Base-by-base conservation (phyloP, 179 eudicot species). In the Pouteria campechiana region DNA sequence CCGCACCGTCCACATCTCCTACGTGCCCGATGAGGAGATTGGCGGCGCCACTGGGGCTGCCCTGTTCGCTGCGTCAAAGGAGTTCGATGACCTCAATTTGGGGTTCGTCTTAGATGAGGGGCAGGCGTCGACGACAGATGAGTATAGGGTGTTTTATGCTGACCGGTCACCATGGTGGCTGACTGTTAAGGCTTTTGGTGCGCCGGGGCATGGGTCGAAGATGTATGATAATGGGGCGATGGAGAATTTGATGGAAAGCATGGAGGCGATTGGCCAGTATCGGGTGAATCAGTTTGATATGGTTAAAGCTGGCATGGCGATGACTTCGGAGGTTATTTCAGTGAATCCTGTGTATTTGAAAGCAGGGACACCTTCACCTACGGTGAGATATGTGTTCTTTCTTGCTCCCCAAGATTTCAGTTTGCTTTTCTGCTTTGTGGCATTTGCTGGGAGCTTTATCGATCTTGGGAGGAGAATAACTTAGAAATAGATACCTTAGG, bases 91-190 rank as follows among this genome's bases (percentile, higher is more conserved):
- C 8, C 35, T 90, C 68, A 86, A 90, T 37, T 60, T 86, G 0
- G 98, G 92, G 52, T 74, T 90, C 71, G 62, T 58, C 31, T 43
- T 90, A 61, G 98, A 90, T 25, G 98, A 86, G 45, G 98, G 98
- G 0, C 79, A 86, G 52, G 92, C 98, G 0, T 79, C 92, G 1
- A 52, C 68, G 0, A 60, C 14, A 7, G 94, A 82, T 6, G 70
- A 76, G 16, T 90, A 61, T 54, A 63, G 93, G 72, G 77, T 81
- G 14, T 90, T 90, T 41, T 81, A 76, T 17, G 95, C 93, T 0
- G 95, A 90, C 33, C 49, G 93, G 21, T 29, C 73, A 29, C 95
- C 95, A 5, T 90, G 95, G 98, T 58, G 81, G 37, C 18, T 86
- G 52, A 77, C 75, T 4, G 67, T 90, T 41, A 74, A 35, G 70